These are phyloP conservation scores for Linnemannia zychae DNA, from an alignment of 192 early-diverging fungal genomes.

Conservation along the genomic window DNA sequence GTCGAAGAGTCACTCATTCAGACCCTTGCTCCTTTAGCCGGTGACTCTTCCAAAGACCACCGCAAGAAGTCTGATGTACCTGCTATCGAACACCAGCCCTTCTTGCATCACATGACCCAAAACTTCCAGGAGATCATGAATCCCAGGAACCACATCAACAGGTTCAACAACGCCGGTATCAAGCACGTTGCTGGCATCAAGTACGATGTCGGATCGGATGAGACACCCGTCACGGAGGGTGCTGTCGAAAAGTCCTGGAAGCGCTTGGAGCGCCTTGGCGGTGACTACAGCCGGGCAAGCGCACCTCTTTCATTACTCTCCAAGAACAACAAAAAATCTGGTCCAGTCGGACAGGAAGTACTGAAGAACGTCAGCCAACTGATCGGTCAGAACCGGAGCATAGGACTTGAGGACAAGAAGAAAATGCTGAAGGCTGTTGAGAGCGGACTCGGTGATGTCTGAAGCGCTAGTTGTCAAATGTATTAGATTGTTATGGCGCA, in stretches of 20 bases:
- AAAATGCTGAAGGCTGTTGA: slow-evolving; percentile 44
- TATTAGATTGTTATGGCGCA: neutral
- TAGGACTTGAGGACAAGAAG: slow-evolving; percentile 56
- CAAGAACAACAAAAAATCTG: neutral
- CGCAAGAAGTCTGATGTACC: slow-evolving; percentile 39
- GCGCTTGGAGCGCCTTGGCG: slow-evolving; percentile 52
- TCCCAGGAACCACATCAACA: slow-evolving; percentile 36
- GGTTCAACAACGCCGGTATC: slow-evolving; percentile 43
- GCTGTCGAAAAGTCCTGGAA: slow-evolving; percentile 48
- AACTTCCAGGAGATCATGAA: slow-evolving; percentile 52
- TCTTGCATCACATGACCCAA: slow-evolving; percentile 22
- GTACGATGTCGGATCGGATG: slow-evolving; percentile 47
- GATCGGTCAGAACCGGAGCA: slow-evolving; percentile 50
- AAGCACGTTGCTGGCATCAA: slow-evolving; percentile 23
- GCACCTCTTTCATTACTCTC: slow-evolving; percentile 29
- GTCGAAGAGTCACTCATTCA: slow-evolving; percentile 42
- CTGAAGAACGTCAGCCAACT: slow-evolving; percentile 23
- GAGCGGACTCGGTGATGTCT: slow-evolving; percentile 18
- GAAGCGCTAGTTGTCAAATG: no score
- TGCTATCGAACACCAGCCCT: slow-evolving; percentile 22
- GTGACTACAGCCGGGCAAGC: slow-evolving; percentile 43
- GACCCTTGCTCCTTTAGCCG: slow-evolving; percentile 21
- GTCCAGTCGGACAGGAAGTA: slow-evolving; percentile 11
- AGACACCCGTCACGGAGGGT: neutral
- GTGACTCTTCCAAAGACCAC: slow-evolving; percentile 32